phyloP scores from a whole-genome alignment of 169 alveolate genomes.

The Plasmodium reichenowi region DNA sequence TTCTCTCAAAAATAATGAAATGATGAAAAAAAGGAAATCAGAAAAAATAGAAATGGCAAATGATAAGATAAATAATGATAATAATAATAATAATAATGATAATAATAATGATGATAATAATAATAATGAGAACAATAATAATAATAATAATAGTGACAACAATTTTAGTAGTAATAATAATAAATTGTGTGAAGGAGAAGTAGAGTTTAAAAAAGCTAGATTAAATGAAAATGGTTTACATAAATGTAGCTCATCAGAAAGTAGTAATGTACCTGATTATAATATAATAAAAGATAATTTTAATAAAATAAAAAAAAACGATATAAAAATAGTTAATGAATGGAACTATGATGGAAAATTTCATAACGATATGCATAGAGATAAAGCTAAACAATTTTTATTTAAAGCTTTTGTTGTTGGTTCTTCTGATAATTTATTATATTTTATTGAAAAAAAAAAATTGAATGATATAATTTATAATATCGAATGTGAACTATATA shows the following conservation, averaged over 20 bases:
- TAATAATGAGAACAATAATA: conserved; percentile 21
- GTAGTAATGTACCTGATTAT: no score
- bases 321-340: conserved; percentile 17
- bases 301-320: not conserved
- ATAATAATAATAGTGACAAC: not conserved
- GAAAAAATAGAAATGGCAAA: conserved; percentile 18
- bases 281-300: no score
- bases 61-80: not conserved
- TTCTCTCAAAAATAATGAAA: conserved; percentile 21
- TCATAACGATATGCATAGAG: conserved; percentile 70
- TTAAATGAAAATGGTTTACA: no score
- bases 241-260: no score
- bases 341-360: conserved; percentile 69
- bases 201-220: no score
- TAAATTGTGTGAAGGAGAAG: no score
- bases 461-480: conserved; percentile 84
- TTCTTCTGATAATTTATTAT: conserved; percentile 39
- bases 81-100: not conserved
- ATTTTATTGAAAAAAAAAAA: conserved; percentile 77
- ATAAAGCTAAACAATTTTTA: conserved; percentile 79
- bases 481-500: conserved; percentile 83
- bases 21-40: conserved; percentile 52
- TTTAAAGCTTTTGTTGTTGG: conserved; percentile 78
- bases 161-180: not conserved
- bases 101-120: conserved; percentile 57